A percentile compares a stretch with the other conserved stretches of the same genome.
phyloP scores from a whole-genome alignment of 495 filamentous ascomycete genomes.

The Lepraria neglecta region DNA sequence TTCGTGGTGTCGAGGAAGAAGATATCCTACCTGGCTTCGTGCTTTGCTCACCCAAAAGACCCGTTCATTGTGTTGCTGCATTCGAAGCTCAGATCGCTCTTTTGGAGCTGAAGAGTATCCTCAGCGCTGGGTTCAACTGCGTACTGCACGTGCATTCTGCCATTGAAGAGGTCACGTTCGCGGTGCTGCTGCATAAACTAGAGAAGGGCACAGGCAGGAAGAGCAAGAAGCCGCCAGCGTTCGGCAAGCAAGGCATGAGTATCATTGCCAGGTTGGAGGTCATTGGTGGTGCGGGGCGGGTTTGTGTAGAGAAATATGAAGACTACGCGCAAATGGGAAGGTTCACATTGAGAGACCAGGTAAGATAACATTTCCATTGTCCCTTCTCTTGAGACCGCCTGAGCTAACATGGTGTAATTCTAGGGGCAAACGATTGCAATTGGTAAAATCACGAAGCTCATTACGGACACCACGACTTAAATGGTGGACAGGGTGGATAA shows the following conservation, averaged over 20 bases:
- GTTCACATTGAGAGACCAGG: slow-evolving; percentile 92
- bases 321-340: slow-evolving; percentile 85
- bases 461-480: slow-evolving; percentile 33
- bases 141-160: slow-evolving; percentile 87
- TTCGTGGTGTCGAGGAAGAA: slow-evolving; percentile 94
- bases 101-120: slow-evolving; percentile 89
- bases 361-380: slow-evolving; percentile 35
- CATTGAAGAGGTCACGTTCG: slow-evolving; percentile 91
- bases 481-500: neutral
- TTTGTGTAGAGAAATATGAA: slow-evolving; percentile 89
- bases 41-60: slow-evolving; percentile 82
- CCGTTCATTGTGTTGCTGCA: slow-evolving; percentile 78
- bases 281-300: slow-evolving; percentile 70
- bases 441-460: slow-evolving; percentile 89
- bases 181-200: slow-evolving; percentile 79
- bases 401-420: neutral
- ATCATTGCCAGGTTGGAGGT: slow-evolving; percentile 91
- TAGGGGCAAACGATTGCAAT: slow-evolving; percentile 95
- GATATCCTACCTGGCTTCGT: slow-evolving; percentile 97
- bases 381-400: slow-evolving; percentile 22
- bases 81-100: slow-evolving; percentile 97
- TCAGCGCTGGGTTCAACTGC: slow-evolving; percentile 84
- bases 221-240: slow-evolving; percentile 86
- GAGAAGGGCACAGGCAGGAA: slow-evolving; percentile 91
- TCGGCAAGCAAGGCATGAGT: slow-evolving; percentile 84